Evolutionary conservation across 352 stramenopile species (phyloP).

Genomic region (Blastocystis hominis): DNA sequence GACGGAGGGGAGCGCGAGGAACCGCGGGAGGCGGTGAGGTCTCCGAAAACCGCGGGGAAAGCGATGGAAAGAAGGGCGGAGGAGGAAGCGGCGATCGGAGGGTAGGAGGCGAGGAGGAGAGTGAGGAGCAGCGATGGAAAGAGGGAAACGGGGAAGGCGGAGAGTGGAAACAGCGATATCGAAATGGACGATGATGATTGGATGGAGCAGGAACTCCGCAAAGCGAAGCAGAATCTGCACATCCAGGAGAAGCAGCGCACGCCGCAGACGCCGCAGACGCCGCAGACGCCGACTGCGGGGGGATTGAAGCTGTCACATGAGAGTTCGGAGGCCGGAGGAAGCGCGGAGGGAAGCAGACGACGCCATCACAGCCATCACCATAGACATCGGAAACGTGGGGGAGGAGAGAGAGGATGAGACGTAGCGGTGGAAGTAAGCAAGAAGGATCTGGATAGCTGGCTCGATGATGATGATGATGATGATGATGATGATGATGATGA

Average conservation of each 20-base stretch:
- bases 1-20: neutral
- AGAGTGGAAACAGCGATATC: neutral
- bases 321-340: neutral
- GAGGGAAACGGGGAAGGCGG: no score
- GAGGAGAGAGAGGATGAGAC: neutral
- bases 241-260: neutral
- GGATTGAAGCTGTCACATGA: neutral
- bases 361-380: neutral
- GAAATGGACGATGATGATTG: neutral
- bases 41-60: neutral
- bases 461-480: slow-evolving; percentile 24
- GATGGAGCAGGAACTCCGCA: neutral
- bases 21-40: neutral
- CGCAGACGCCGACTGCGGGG: neutral
- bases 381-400: neutral
- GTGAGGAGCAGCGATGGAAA: no score
- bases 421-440: neutral
- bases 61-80: neutral
- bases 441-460: slow-evolving; percentile 8
- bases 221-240: slow-evolving; percentile 16
- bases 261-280: neutral
- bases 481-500: neutral
- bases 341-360: neutral
- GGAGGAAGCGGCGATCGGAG: neutral
- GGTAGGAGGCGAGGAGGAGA: no score